Percentiles rank a stretch among this genome's conserved stretches.
These are phyloP conservation scores for Acer campestre DNA, from an alignment of 345 rosid species.

Conservation along the genomic window DNA sequence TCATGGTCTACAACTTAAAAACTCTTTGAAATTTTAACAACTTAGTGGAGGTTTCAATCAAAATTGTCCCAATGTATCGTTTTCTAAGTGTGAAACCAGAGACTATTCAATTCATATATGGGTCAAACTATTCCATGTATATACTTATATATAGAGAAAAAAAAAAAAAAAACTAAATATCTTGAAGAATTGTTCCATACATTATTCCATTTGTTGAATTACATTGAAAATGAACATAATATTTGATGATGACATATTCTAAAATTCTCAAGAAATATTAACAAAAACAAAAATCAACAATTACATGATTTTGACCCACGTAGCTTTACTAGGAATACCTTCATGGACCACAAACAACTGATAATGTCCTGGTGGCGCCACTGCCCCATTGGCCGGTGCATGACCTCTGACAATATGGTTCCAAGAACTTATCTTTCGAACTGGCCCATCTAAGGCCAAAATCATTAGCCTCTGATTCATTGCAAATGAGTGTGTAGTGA, in stretches of 20 bases:
- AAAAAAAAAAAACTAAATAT: too few species aligned
- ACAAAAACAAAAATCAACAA: neutral
- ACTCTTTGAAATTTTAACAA: too few species aligned
- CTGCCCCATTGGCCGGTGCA: conserved; percentile 34
- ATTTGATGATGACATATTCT: neutral
- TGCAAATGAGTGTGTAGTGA: conserved; percentile 63
- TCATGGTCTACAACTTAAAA: too few species aligned
- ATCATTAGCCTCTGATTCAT: conserved; percentile 65
- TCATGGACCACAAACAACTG: conserved; percentile 44
- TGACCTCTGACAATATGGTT: conserved; percentile 5
- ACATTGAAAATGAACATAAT: too few species aligned
- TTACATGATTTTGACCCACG: conserved; percentile 38
- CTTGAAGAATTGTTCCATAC: too few species aligned
- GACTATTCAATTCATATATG: neutral
- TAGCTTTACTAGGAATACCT: conserved; percentile 42
- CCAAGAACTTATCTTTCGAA: neutral
- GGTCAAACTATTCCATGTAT: neutral
- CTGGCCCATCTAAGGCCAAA: conserved; percentile 25
- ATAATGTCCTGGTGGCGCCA: conserved; percentile 52
- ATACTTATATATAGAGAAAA: too few species aligned
- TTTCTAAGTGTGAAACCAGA: too few species aligned
- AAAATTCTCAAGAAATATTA: too few species aligned
- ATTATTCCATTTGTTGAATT: neutral
- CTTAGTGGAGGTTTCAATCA: neutral
- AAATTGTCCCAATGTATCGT: too few species aligned